A percentile compares a stretch with the other conserved stretches of the same genome.
Conservation (phyloP, 139 green algal species). For the Spirogloea muscicola region DNA sequence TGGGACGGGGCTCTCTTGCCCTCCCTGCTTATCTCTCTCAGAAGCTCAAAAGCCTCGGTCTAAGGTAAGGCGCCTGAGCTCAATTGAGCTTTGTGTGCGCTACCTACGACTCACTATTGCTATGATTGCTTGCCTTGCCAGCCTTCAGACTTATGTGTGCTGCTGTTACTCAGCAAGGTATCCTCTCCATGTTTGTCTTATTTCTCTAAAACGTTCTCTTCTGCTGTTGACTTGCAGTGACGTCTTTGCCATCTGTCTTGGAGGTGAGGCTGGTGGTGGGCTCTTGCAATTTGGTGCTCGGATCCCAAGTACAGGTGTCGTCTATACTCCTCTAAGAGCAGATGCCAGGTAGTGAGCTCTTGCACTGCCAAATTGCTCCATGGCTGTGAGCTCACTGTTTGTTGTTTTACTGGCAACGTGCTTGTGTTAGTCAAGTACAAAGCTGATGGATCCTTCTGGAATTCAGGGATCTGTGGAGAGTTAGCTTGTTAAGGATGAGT, state of each 20-base stretch:
- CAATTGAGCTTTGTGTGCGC: background rate
- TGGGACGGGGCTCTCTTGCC: conserved; percentile 3
- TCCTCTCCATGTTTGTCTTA: background rate
- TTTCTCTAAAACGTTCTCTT: too few species aligned
- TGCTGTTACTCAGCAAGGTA: background rate
- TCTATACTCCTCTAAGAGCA: background rate
- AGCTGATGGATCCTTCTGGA: too few species aligned
- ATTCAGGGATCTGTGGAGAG: too few species aligned
- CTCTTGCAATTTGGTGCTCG: too few species aligned
- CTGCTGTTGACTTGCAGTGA: too few species aligned
- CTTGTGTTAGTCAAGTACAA: background rate
- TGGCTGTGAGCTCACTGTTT: background rate
- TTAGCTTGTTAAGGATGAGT: background rate
- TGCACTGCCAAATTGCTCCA: background rate
- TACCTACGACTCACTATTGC: background rate
- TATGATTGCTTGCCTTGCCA: background rate
- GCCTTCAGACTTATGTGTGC: background rate
- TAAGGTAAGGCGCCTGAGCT: too few species aligned
- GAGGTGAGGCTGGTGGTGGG: too few species aligned
- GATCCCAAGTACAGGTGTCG: background rate
- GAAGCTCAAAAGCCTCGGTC: too few species aligned
- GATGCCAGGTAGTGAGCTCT: too few species aligned
- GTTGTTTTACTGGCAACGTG: background rate
- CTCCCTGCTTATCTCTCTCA: background rate
- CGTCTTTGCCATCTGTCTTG: too few species aligned